Conservation (phyloP, 139 green algal genomes). For the Dunaliella sp. region DNA sequence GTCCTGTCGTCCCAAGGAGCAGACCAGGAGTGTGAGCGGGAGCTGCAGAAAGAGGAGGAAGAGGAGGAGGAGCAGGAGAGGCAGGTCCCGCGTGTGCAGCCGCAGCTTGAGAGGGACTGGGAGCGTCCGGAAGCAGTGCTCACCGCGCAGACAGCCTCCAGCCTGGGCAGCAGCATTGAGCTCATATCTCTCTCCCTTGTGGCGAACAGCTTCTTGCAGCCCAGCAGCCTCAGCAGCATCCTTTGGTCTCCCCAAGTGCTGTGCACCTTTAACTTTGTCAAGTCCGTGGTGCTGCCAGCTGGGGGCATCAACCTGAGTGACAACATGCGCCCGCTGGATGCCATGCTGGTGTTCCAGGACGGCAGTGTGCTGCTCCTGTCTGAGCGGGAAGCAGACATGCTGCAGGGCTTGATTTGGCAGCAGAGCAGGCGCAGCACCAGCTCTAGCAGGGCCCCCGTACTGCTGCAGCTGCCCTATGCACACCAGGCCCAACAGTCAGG, state of each 20-base stretch:
- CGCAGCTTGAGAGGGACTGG: slow-evolving; percentile 35
- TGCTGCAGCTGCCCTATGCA: not conserved
- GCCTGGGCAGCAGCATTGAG: not conserved
- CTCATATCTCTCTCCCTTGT: not conserved
- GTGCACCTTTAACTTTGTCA: slow-evolving; percentile 41
- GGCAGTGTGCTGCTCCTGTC: slow-evolving; percentile 45
- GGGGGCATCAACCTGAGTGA: slow-evolving; percentile 1
- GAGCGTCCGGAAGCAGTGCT: slow-evolving; percentile 2
- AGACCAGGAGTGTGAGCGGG: slow-evolving; percentile 54
- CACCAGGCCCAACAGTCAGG: too few species aligned
- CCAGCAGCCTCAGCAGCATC: too few species aligned
- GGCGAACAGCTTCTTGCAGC: not conserved
- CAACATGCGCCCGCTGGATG: slow-evolving; percentile 40
- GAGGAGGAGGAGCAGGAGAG: slow-evolving; percentile 47
- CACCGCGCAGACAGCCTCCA: not conserved
- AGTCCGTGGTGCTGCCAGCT: not conserved
- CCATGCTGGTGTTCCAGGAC: slow-evolving; percentile 35
- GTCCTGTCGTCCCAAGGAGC: not conserved
- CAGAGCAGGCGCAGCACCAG: not conserved
- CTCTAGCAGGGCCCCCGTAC: not conserved
- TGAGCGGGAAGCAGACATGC: slow-evolving; percentile 49
- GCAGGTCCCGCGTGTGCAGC: slow-evolving; percentile 21
- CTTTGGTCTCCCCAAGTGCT: slow-evolving; percentile 5
- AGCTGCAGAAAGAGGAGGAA: slow-evolving; percentile 52
- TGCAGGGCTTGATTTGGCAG: not conserved